These are phyloP conservation scores for Botryotinia globosa DNA, from an alignment of 2,329 filamentous ascomycete species.

Conservation along the genomic window DNA sequence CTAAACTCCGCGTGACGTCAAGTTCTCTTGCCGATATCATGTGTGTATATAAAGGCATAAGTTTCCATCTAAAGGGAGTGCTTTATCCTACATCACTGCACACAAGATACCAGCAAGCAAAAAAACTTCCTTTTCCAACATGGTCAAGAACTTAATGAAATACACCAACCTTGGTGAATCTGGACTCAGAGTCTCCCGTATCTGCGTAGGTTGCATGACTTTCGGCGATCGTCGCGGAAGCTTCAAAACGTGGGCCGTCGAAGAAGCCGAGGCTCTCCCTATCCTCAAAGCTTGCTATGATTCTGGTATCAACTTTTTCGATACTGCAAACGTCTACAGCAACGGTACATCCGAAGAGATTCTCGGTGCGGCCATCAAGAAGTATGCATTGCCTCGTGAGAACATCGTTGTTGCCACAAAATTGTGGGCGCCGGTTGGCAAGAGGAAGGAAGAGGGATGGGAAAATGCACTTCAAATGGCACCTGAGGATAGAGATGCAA, in stretches of 20 bases:
- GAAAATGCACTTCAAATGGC: slow-evolving; percentile 20
- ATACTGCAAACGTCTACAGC: slow-evolving; percentile 49
- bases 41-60: background rate
- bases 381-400: slow-evolving; percentile 61
- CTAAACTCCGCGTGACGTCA: slow-evolving; percentile 5
- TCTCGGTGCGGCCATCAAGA: slow-evolving; percentile 55
- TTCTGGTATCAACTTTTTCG: slow-evolving; percentile 53
- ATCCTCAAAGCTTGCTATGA: slow-evolving; percentile 51
- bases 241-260: slow-evolving; percentile 16
- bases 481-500: slow-evolving; percentile 40
- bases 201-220: slow-evolving; percentile 52
- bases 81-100: background rate
- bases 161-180: slow-evolving; percentile 42
- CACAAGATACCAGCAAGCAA: background rate
- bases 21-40: background rate
- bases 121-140: background rate
- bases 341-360: slow-evolving; percentile 47
- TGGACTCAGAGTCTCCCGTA: slow-evolving; percentile 51
- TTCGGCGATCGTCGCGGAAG: slow-evolving; percentile 41
- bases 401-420: slow-evolving; percentile 67
- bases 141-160: slow-evolving; percentile 23
- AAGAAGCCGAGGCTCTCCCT: slow-evolving; percentile 43
- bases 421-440: slow-evolving; percentile 42
- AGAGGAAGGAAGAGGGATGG: slow-evolving; percentile 18
- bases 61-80: background rate